phyloP scores from a whole-genome alignment of 495 filamentous ascomycete species.

The Hyaloscypha hepaticicola region DNA sequence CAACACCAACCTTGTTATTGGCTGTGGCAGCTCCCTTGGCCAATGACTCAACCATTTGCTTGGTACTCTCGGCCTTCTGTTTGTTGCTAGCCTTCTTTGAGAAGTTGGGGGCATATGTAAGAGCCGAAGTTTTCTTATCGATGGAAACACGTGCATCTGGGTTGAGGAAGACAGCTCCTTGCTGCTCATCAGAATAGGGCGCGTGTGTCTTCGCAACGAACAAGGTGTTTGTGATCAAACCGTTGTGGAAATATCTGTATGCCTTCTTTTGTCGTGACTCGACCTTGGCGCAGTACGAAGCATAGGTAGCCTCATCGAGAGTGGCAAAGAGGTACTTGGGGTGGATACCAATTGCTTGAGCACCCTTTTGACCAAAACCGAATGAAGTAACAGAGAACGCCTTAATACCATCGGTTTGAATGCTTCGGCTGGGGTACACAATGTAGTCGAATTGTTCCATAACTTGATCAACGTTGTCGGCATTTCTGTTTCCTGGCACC shows the following conservation, averaged over 20 bases:
- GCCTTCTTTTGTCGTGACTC: slow-evolving; percentile 94
- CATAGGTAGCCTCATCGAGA: slow-evolving; percentile 83
- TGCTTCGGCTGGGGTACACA: slow-evolving; percentile 89
- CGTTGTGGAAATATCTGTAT: slow-evolving; percentile 97
- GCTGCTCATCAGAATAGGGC: slow-evolving; percentile 86
- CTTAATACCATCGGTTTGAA: slow-evolving; percentile 97
- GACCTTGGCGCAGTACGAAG: slow-evolving; percentile 82
- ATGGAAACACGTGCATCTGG: slow-evolving; percentile 82
- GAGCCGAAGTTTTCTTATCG: slow-evolving; percentile 78
- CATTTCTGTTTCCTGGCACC: slow-evolving; percentile 96
- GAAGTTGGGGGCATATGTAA: slow-evolving; percentile 67
- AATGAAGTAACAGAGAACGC: slow-evolving; percentile 99
- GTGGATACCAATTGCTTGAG: slow-evolving; percentile 95
- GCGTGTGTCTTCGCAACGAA: slow-evolving; percentile 92
- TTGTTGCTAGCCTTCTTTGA: slow-evolving; percentile 55
- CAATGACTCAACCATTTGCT: slow-evolving; percentile 73
- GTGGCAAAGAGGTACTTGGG: slow-evolving; percentile 93
- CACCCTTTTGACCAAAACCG: slow-evolving; percentile 98
- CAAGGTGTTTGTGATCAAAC: slow-evolving; percentile 92
- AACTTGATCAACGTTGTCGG: slow-evolving; percentile 93
- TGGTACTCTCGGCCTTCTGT: slow-evolving; percentile 58
- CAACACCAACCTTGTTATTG: slow-evolving; percentile 86
- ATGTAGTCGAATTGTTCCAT: slow-evolving; percentile 99
- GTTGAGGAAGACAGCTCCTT: slow-evolving; percentile 87
- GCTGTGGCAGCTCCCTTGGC: slow-evolving; percentile 65